Evolutionary conservation across 2,329 filamentous ascomycete genomes (phyloP).

Genomic region (Didymella pomorum): DNA sequence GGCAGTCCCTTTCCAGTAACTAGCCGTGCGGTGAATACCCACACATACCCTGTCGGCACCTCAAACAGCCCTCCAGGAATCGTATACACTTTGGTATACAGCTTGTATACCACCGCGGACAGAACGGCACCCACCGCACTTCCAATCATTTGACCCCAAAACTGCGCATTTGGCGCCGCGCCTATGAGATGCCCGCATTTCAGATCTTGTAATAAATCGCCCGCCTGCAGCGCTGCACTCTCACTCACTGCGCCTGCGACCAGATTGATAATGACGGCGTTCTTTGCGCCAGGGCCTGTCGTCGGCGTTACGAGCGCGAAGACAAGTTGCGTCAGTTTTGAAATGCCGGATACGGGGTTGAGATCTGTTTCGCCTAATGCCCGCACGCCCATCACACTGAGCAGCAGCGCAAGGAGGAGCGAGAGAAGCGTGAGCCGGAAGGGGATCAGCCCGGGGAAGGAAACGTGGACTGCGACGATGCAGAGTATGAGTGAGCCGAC

Average conservation of each 20-base stretch:
- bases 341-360: conserved; percentile 95
- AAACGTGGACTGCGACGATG: conserved; percentile 78
- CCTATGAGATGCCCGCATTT: conserved; percentile 95
- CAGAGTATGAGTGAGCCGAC: conserved; percentile 80
- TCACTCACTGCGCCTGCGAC: conserved; percentile 89
- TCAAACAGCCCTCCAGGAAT: conserved; percentile 91
- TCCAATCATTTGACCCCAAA: conserved; percentile 95
- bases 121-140: conserved; percentile 85
- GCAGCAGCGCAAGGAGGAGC: conserved; percentile 75
- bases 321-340: conserved; percentile 93
- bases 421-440: conserved; percentile 84
- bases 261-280: conserved; percentile 92
- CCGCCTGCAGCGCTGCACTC: conserved; percentile 88
- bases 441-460: conserved; percentile 84
- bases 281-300: conserved; percentile 64
- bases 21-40: conserved; percentile 94
- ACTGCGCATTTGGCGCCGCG: conserved; percentile 91
- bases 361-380: conserved; percentile 84
- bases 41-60: conserved; percentile 93
- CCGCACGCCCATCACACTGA: conserved; percentile 70
- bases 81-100: conserved; percentile 89
- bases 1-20: conserved; percentile 92
- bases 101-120: conserved; percentile 83
- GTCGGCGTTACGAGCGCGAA: conserved; percentile 87
- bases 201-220: conserved; percentile 95